Conservation (phyloP, 2,329 filamentous ascomycete genomes). For the Penicillium verrucosum region DNA sequence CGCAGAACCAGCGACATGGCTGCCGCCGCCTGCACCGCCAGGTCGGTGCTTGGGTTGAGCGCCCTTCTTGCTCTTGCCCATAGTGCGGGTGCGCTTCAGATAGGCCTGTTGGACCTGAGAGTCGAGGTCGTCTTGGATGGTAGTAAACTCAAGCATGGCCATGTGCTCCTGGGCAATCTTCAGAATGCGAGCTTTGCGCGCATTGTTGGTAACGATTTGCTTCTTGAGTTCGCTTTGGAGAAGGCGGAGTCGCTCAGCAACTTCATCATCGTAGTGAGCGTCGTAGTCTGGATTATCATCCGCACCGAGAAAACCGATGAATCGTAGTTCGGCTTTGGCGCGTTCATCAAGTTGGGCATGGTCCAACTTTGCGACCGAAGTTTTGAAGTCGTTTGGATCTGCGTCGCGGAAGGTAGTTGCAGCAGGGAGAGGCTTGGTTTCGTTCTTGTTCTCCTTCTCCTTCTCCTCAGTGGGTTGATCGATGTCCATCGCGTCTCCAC, state of each 20-base stretch:
- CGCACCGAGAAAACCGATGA: constrained; percentile 79
- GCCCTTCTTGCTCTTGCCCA: constrained; percentile 91
- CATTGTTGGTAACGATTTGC: constrained; percentile 82
- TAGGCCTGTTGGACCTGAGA: constrained; percentile 92
- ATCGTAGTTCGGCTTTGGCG: constrained; percentile 82
- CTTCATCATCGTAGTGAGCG: constrained; percentile 87
- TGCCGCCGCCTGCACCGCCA: constrained; percentile 71
- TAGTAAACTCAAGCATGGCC: constrained; percentile 94
- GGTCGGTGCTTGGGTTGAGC: constrained; percentile 56
- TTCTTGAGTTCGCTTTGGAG: constrained; percentile 79
- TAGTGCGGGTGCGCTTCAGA: constrained; percentile 87
- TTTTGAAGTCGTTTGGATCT: constrained; percentile 72
- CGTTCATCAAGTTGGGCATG: constrained; percentile 86
- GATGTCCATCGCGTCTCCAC: constrained; percentile 50
- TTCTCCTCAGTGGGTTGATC: constrained; percentile 49
- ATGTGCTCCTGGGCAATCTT: constrained; percentile 89
- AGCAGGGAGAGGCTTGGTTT: constrained; percentile 54
- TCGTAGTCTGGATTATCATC: constrained; percentile 76
- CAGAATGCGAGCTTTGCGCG: constrained; percentile 79
- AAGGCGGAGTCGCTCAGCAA: constrained; percentile 81
- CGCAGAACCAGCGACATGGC: constrained; percentile 47
- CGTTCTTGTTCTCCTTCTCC: constrained; percentile 29
- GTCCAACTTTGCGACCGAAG: constrained; percentile 73
- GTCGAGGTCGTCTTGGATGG: constrained; percentile 94
- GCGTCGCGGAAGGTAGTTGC: constrained; percentile 79